phyloP scores from a whole-genome alignment of 225 moss, liverwort and hornwort species.

The Sphagnum tenellum region DNA sequence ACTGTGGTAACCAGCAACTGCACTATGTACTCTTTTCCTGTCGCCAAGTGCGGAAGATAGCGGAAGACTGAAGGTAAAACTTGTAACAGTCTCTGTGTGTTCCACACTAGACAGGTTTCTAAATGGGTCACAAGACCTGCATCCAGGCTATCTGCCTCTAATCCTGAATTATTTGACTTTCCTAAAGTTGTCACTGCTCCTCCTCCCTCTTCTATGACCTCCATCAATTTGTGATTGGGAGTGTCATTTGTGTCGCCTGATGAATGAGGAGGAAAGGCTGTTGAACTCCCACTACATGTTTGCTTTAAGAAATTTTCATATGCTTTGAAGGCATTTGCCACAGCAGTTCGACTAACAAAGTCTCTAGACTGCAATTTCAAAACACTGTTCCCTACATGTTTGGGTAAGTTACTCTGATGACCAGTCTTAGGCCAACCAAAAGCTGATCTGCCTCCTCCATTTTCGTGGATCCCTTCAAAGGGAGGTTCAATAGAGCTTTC shows the following conservation, averaged over 20 bases:
- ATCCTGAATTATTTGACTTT: constrained; percentile 17
- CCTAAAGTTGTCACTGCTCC: constrained; percentile 14
- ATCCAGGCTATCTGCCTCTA: constrained; percentile 23
- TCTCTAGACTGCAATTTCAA: constrained; percentile 24
- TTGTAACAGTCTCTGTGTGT: constrained; percentile 54
- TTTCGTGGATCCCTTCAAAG: constrained; percentile 33
- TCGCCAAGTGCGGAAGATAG: constrained; percentile 64
- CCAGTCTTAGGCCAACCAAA: constrained; percentile 11
- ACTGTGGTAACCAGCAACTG: constrained; percentile 54
- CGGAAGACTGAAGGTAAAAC: constrained; percentile 81
- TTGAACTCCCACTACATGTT: constrained; percentile 12
- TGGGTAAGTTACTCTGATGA: neutral
- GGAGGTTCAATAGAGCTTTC: constrained; percentile 43
- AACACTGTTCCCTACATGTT: constrained; percentile 6
- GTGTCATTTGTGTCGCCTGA: constrained; percentile 20
- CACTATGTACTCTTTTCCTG: constrained; percentile 61
- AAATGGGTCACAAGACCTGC: constrained; percentile 56
- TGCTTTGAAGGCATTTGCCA: constrained; percentile 57
- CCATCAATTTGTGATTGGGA: constrained; percentile 18
- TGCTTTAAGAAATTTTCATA: constrained; percentile 74
- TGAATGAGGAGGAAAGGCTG: constrained; percentile 5
- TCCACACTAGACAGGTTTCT: constrained; percentile 85
- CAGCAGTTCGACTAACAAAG: constrained; percentile 20
- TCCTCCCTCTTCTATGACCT: constrained; percentile 7
- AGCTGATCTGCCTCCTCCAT: constrained; percentile 40